Percentiles rank a stretch among this genome's conserved stretches.
Conservation (phyloP, 2,329 filamentous ascomycete genomes). For the Aspergillus alliaceus region DNA sequence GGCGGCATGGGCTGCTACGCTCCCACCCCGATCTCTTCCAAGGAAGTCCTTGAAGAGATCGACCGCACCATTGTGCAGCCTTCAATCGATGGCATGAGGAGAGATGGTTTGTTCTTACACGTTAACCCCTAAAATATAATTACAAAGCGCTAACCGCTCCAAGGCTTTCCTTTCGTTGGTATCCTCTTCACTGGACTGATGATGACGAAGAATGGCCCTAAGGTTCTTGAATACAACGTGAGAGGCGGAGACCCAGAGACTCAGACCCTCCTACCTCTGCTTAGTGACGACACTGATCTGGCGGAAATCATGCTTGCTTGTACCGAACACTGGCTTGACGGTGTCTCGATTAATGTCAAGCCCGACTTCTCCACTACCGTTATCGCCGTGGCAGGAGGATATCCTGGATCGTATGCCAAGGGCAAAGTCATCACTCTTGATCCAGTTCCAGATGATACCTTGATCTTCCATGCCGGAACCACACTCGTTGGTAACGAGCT, state of each 20-base stretch:
- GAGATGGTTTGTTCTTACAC: conserved; percentile 68
- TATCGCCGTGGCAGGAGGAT: conserved; percentile 89
- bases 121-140: conserved; percentile 22
- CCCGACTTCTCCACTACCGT: conserved; percentile 80
- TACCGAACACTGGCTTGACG: conserved; percentile 70
- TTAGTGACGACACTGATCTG: conserved; percentile 76
- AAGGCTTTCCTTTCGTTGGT: conserved; percentile 45
- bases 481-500: conserved; percentile 63
- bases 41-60: conserved; percentile 73
- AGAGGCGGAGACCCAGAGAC: conserved; percentile 91
- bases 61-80: conserved; percentile 83
- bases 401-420: conserved; percentile 83
- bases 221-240: conserved; percentile 89
- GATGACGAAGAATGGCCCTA: conserved; percentile 79
- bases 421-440: conserved; percentile 64
- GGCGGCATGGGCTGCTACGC: conserved; percentile 98
- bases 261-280: conserved; percentile 77
- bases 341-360: conserved; percentile 67
- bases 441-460: conserved; percentile 57
- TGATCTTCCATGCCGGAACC: conserved; percentile 94
- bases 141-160: not conserved
- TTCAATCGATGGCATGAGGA: conserved; percentile 83
- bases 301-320: conserved; percentile 88
- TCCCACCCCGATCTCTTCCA: conserved; percentile 76
- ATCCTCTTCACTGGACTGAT: conserved; percentile 69